These are phyloP conservation scores for Apiospora rasikravindrae DNA, from an alignment of 2,329 filamentous ascomycete species.

Conservation along the genomic window DNA sequence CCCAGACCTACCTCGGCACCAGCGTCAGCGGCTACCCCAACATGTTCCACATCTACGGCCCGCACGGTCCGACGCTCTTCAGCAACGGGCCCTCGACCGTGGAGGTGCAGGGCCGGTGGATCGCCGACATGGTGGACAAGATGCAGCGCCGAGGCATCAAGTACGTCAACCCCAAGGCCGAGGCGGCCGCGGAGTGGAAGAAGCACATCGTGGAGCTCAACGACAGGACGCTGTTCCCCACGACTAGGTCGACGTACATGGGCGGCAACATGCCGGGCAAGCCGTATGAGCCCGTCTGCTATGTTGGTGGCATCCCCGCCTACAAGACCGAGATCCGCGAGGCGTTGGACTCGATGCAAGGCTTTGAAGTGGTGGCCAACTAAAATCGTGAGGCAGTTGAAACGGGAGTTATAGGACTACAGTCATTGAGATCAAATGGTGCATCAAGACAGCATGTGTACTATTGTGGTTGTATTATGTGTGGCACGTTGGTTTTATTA, in stretches of 20 bases:
- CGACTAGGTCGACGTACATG: slow-evolving; percentile 58
- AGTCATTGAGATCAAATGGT: not conserved
- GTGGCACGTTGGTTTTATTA: not conserved
- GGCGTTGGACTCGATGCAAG: slow-evolving; percentile 19
- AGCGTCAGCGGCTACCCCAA: slow-evolving; percentile 48
- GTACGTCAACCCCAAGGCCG: slow-evolving; percentile 54
- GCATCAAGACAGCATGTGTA: not conserved
- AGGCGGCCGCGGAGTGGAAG: slow-evolving; percentile 56
- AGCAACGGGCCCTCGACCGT: slow-evolving; percentile 60
- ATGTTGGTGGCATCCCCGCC: slow-evolving; percentile 45
- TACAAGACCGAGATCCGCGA: slow-evolving; percentile 34
- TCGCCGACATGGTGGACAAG: slow-evolving; percentile 55
- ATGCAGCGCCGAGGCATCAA: slow-evolving; percentile 52
- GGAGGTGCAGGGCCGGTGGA: slow-evolving; percentile 63
- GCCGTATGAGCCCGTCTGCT: slow-evolving; percentile 56
- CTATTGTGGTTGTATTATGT: not conserved
- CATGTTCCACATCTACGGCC: slow-evolving; percentile 44
- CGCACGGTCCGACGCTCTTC: slow-evolving; percentile 54
- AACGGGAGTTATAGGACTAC: not conserved
- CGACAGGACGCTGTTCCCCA: slow-evolving; percentile 54
- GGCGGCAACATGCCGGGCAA: slow-evolving; percentile 61
- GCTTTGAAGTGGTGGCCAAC: slow-evolving; percentile 22
- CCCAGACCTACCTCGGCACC: slow-evolving; percentile 46
- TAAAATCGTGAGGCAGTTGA: no score
- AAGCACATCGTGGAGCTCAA: slow-evolving; percentile 52